Base-by-base conservation (phyloP, 2,329 filamentous ascomycete genomes). In the Verticillium zaregamsianum region DNA sequence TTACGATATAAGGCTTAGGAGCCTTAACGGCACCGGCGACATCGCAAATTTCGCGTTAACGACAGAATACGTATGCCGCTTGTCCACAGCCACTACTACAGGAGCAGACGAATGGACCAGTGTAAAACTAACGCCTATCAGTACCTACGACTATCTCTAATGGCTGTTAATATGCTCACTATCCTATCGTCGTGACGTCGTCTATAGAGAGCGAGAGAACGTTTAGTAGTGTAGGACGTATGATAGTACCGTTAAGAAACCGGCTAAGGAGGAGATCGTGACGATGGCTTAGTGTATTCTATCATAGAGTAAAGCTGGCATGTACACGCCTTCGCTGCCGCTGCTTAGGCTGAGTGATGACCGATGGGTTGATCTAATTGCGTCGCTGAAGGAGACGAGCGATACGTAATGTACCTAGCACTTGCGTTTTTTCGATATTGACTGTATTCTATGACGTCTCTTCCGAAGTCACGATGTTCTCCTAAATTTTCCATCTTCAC, bases 111-210 rank as follows among this genome's bases (percentile, higher is more conserved):
- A 61, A 57, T 61, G 25, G 60, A 61, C 60, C 59, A 56, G 60
- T 59, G 60, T 56, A 61, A 58, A 39, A 59, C 20, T 32, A 61
- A 61, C 55, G 55, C 55, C 45, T 15, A 59, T 59, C 56, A 55
- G 55, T 61, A 61, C 56, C 60, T 4, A 32, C 60, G 40, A 45
- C 60, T 61, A 31, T 61, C 60, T 59, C 32, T 57, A 15, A 58
- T 61, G 60, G 60, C 60, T 32, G 56, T 61, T 61, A 56, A 61
- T 61, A 61, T 61, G 60, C 60, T 61, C 45, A 61, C 37, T 49
- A 61, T 61, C 57, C 61, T 57, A 58, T 62, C 49, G 45, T 62
- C 57, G 57, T 57, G 54, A 60, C 49, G 45, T 62, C 57, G 57
- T 62, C 57, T 60, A 57, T 49, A 49, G 61, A 62, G 58, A 62